A percentile compares a stretch with the other conserved stretches of the same genome.
These are phyloP conservation scores for Batkoa obscura DNA, from an alignment of 371 early-diverging fungal species.

Conservation along the genomic window DNA sequence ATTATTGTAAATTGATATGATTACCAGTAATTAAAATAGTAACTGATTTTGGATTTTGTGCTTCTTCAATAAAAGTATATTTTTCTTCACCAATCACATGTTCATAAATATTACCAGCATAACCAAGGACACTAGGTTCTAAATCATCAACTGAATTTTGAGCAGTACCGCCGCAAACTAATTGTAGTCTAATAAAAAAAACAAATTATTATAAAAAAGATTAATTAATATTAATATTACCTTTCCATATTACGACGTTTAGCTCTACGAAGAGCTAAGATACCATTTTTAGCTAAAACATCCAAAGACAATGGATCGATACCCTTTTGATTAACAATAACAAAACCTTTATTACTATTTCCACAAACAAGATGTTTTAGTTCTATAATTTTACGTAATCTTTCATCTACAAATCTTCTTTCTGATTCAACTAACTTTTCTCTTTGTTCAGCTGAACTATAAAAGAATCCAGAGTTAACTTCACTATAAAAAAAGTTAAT, in stretches of 20 bases:
- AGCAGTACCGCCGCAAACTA: conserved; percentile 93
- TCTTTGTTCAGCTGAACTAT: conserved; percentile 94
- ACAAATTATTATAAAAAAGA: not conserved
- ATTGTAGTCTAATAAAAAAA: conserved; percentile 65
- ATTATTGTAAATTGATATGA: conserved; percentile 1
- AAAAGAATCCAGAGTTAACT: conserved; percentile 99
- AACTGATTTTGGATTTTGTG: conserved; percentile 79
- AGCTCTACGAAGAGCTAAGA: conserved; percentile 96
- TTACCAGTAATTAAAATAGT: conserved; percentile 91
- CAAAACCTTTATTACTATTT: conserved; percentile 66
- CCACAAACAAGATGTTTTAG: conserved; percentile 87
- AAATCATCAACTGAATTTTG: conserved; percentile 97
- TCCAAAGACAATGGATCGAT: conserved; percentile 98
- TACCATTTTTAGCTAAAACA: conserved; percentile 88
- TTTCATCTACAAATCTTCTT: conserved; percentile 89
- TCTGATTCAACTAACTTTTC: conserved; percentile 97
- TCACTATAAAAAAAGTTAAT: conserved; percentile 40
- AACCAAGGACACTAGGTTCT: conserved; percentile 71
- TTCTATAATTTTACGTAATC: conserved; percentile 85
- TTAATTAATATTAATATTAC: conserved; percentile 9
- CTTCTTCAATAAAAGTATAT: conserved; percentile 98
- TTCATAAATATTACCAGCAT: conserved; percentile 90
- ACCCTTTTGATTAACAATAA: conserved; percentile 99
- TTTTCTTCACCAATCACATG: conserved; percentile 97
- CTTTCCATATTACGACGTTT: conserved; percentile 99